Evolutionary conservation across 2,329 filamentous ascomycete species (phyloP), one percentile per base, ranked within the genome.

Genomic region (Fusarium sp.): DNA sequence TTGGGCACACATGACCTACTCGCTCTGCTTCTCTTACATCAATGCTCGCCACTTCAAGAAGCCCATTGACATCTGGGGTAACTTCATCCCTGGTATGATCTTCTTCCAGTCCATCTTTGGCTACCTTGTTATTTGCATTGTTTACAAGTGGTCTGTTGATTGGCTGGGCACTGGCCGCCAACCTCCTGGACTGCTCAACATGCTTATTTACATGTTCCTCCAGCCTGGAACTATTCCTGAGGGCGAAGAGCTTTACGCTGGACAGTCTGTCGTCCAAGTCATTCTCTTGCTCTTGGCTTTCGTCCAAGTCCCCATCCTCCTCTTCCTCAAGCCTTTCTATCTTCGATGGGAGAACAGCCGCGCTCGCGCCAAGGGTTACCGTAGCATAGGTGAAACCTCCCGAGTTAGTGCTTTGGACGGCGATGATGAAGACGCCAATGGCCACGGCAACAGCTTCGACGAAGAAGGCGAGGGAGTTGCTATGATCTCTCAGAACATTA

Each of bases 201-300:
- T 98, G 96, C 88, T 99, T 79, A 99, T 99, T 80, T 98, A 98
- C 89, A 99, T 99, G 97, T 99, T 99, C 87, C 85, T 99, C 76
- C 91, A 92, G 73, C 96, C 96, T 7, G 95, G 95, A 58, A 93
- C 83, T 0, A 80, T 92, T 28, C 67, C 67, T 6, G 67, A 60
- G 21, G 92, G 93, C 54, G 89, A 94, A 69, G 88, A 88, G 57
- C 87, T 99, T 9, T 99, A 97, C 81, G 81, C 86, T 28, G 94
- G 94, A 46, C 96, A 99, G 82, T 89, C 86, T 19, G 81, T 81
- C 5, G 88, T 99, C 1, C 96, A 99, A 82, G 85, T 94, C 18
- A 81, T 93, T 60, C 86, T 99, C 40, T 85, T 99, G 28, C 87
- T 97, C 33, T 83, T 98, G 72, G 97, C 96, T 7, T 87, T 98